A percentile compares a stretch with the other conserved stretches of the same genome.
Conservation (phyloP, 2,329 filamentous ascomycete species). For the Aspergillus melleus region DNA sequence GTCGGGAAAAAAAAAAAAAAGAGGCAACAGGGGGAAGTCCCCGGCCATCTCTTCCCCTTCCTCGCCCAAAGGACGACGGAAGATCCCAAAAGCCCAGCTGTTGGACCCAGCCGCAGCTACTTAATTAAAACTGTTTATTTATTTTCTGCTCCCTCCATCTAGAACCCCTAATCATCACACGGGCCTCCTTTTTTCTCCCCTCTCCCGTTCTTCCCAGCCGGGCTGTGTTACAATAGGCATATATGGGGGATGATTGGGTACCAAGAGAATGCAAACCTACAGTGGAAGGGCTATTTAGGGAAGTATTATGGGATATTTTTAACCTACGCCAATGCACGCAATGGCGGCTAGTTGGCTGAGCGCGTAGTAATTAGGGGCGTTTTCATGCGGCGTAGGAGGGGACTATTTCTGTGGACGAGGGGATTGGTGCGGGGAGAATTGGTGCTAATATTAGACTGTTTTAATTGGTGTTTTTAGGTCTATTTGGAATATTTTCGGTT, state of each 20-base stretch:
- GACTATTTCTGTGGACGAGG: not conserved
- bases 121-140: not conserved
- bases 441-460: not conserved
- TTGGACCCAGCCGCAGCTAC: not conserved
- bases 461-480: not conserved
- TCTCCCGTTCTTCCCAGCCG: not conserved
- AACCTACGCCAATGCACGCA: constrained; percentile 2
- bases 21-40: not conserved
- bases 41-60: not conserved
- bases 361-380: not conserved
- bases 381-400: not conserved
- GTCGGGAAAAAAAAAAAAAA: not conserved
- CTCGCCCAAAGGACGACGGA: no score
- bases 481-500: no score
- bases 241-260: not conserved
- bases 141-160: not conserved
- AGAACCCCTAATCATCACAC: not conserved
- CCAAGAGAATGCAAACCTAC: not conserved
- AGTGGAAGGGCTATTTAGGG: not conserved
- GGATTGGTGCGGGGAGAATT: not conserved
- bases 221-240: not conserved
- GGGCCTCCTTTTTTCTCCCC: not conserved
- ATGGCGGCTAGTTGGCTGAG: not conserved
- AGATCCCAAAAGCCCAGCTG: not conserved
- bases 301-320: constrained; percentile 7